A percentile compares a stretch with the other conserved stretches of the same genome.
These are phyloP conservation scores for Arthrobotrys iridis DNA, from an alignment of 2,329 filamentous ascomycete species.

Conservation along the genomic window DNA sequence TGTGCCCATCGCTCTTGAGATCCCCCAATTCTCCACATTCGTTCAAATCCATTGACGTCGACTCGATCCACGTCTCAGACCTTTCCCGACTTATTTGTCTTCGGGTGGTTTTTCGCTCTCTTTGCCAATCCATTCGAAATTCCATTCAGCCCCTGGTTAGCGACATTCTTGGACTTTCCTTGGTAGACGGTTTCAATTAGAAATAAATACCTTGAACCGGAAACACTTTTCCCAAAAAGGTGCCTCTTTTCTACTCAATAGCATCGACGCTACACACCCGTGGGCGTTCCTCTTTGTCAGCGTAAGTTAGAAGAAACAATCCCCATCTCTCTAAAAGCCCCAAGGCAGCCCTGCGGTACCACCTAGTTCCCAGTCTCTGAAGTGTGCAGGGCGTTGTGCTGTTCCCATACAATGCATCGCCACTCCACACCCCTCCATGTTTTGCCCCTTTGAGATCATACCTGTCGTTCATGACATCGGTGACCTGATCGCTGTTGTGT, in stretches of 20 bases:
- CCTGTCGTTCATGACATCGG: conserved; percentile 5
- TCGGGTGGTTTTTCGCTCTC: background rate
- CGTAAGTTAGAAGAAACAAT: conserved; percentile 10
- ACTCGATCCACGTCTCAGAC: conserved; percentile 9
- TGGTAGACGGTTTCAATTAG: conserved; percentile 1
- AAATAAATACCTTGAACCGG: conserved; percentile 3
- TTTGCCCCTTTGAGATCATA: background rate
- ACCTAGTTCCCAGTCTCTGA: background rate
- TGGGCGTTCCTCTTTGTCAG: conserved; percentile 2
- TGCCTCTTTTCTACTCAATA: conserved; percentile 5
- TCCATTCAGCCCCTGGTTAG: background rate
- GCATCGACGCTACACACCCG: background rate
- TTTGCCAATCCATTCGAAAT: background rate
- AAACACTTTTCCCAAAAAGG: conserved; percentile 3
- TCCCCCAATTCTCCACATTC: background rate
- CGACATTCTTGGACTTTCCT: conserved; percentile 14
- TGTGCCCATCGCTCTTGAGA: background rate
- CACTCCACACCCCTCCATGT: conserved; percentile 10
- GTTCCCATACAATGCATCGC: conserved; percentile 6
- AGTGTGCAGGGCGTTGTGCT: background rate
- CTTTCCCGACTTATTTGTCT: background rate
- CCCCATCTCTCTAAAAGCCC: background rate
- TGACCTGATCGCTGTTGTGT: conserved; percentile 5
- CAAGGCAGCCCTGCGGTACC: conserved; percentile 34
- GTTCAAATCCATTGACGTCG: background rate